Percentiles rank a stretch among this genome's conserved stretches.
Evolutionary conservation across 208 protist species (phyloP).

Genomic region (Wallacemonas sp.): DNA sequence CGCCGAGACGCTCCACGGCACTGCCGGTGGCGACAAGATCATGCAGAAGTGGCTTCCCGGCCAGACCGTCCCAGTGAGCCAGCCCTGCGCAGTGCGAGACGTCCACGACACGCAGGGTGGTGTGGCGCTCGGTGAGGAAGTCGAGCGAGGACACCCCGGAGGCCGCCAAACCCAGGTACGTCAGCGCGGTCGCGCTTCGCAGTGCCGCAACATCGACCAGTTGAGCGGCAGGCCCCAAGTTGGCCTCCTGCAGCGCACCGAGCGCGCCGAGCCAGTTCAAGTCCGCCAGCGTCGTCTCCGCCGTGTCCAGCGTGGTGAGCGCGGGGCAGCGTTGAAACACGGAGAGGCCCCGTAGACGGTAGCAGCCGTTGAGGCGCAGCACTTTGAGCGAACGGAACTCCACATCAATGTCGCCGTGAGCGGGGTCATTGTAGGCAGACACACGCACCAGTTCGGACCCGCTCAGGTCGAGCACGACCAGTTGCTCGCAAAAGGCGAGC

Average conservation of each 20-base stretch:
- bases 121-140: not conserved
- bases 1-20: not conserved
- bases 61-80: not conserved
- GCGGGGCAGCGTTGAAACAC: slow-evolving; percentile 2
- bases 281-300: not conserved
- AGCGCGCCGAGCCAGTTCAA: not conserved
- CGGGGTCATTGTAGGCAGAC: not conserved
- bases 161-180: not conserved
- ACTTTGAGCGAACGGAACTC: not conserved
- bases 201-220: not conserved
- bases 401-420: not conserved
- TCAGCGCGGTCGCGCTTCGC: not conserved
- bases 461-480: slow-evolving; percentile 8
- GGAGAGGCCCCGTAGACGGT: not conserved
- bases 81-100: not conserved
- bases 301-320: not conserved
- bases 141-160: not conserved
- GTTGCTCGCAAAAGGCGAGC: not conserved
- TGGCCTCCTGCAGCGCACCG: not conserved
- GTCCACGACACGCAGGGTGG: not conserved
- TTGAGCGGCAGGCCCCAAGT: not conserved
- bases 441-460: slow-evolving; percentile 1
- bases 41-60: not conserved
- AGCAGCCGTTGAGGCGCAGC: not conserved
- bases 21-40: not conserved